Percentiles rank a stretch among this genome's conserved stretches.
Conservation (phyloP, 2,329 filamentous ascomycete species). For the Aciculosporium take region DNA sequence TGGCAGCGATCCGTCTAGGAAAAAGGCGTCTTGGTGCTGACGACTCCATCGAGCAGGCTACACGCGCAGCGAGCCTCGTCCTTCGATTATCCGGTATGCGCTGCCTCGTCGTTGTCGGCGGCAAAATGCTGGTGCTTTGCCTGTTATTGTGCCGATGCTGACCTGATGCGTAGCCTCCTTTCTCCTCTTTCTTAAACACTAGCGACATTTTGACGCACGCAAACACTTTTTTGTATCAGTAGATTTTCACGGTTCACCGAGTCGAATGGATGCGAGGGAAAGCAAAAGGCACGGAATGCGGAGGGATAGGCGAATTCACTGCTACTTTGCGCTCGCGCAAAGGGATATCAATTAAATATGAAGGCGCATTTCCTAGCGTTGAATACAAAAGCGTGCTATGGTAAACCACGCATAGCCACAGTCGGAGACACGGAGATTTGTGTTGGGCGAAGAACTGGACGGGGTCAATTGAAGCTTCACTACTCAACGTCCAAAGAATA, state of each 20-base stretch:
- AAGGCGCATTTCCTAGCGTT: background rate
- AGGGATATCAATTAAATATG: background rate
- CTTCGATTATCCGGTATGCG: constrained; percentile 48
- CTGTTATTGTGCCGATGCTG: constrained; percentile 8
- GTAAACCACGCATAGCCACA: background rate
- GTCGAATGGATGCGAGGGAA: background rate
- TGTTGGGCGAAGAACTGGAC: background rate
- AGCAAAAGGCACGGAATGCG: too few species aligned
- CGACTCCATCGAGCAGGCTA: constrained; percentile 47
- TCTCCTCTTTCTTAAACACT: constrained; percentile 45
- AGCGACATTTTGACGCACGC: background rate
- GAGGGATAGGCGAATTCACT: background rate
- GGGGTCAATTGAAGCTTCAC: background rate
- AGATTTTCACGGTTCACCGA: background rate
- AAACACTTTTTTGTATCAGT: background rate
- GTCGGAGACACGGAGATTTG: too few species aligned
- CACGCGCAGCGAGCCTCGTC: constrained; percentile 83
- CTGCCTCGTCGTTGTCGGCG: too few species aligned
- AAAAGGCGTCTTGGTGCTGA: constrained; percentile 12
- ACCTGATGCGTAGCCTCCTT: constrained; percentile 34
- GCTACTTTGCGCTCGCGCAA: background rate
- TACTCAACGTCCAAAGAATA: too few species aligned
- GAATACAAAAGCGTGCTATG: background rate
- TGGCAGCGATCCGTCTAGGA: background rate
- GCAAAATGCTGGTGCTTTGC: too few species aligned